Percentiles rank a stretch among this genome's conserved stretches.
phyloP scores from a whole-genome alignment of 768 basidiomycete genomes.

The Psilocybe cyanescens region DNA sequence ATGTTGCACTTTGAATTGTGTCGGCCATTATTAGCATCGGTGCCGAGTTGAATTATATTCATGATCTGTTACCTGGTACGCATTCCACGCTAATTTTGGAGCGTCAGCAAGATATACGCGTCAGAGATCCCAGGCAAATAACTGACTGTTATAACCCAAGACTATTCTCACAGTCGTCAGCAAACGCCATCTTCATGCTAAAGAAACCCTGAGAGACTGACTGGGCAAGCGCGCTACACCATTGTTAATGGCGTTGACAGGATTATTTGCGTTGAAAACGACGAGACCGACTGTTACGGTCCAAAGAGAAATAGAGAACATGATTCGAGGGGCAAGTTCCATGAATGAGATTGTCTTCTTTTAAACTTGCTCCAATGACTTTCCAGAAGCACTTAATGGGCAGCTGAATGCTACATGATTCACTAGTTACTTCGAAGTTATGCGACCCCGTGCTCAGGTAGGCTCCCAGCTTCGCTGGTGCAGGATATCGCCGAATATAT shows the following conservation, averaged over 20 bases:
- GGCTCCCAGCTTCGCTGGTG: neutral
- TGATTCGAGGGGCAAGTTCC: slow-evolving; percentile 1
- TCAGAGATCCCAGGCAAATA: neutral
- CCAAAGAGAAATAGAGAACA: slow-evolving; percentile 26
- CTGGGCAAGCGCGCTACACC: slow-evolving; percentile 42
- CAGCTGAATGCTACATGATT: neutral
- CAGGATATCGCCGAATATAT: neutral
- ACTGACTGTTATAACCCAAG: slow-evolving; percentile 68
- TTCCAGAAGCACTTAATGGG: neutral
- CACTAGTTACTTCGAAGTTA: neutral
- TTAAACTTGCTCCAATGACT: neutral
- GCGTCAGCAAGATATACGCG: neutral
- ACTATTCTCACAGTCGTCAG: slow-evolving; percentile 34
- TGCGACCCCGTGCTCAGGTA: neutral
- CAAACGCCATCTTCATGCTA: neutral
- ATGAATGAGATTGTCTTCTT: neutral
- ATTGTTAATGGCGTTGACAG: slow-evolving; percentile 31
- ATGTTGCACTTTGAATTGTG: slow-evolving; percentile 55
- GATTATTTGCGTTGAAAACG: slow-evolving; percentile 13
- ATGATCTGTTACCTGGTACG: slow-evolving; percentile 53
- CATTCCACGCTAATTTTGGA: slow-evolving; percentile 61
- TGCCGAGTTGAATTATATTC: neutral
- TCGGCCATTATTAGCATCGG: neutral
- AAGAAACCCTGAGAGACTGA: slow-evolving; percentile 20
- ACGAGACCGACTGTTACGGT: slow-evolving; percentile 22